Percentiles rank a stretch among this genome's conserved stretches.
phyloP scores from a whole-genome alignment of 1,139 yeast species.

The Magnusiomyces ingens region DNA sequence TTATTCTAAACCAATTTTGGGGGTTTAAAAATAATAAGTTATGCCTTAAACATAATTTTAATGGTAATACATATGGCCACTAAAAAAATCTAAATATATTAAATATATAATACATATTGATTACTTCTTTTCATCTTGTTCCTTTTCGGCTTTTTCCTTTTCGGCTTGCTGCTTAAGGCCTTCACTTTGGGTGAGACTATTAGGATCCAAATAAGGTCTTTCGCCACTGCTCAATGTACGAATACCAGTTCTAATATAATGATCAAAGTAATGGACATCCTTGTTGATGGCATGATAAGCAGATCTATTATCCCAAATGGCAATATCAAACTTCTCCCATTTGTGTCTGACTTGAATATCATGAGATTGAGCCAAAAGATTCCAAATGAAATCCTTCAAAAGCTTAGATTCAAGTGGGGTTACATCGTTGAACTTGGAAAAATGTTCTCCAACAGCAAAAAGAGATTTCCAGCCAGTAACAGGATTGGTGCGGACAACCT shows the following conservation, averaged over 20 bases:
- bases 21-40: no score
- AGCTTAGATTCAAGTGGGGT: slow-evolving; percentile 34
- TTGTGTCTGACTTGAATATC: slow-evolving; percentile 38
- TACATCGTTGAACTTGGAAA: slow-evolving; percentile 38
- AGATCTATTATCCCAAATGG: slow-evolving; percentile 26
- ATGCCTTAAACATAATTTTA: no score
- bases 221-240: slow-evolving; percentile 56
- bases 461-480: slow-evolving; percentile 44
- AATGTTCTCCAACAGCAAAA: slow-evolving; percentile 38
- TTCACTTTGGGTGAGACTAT: slow-evolving; percentile 41
- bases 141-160: neutral
- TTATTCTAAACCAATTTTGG: no score
- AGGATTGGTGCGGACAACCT: slow-evolving; percentile 43
- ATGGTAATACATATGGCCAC: no score
- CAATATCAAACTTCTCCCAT: slow-evolving; percentile 52
- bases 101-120: neutral
- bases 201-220: slow-evolving; percentile 45
- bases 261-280: neutral
- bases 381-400: slow-evolving; percentile 38
- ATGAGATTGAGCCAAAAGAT: slow-evolving; percentile 39
- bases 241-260: slow-evolving; percentile 44
- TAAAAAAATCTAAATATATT: no score
- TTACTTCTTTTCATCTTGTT: neutral
- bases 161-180: no score
- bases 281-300: slow-evolving; percentile 22